phyloP scores from a whole-genome alignment of 73 alveolate genomes.

The Stentor roeselii region DNA sequence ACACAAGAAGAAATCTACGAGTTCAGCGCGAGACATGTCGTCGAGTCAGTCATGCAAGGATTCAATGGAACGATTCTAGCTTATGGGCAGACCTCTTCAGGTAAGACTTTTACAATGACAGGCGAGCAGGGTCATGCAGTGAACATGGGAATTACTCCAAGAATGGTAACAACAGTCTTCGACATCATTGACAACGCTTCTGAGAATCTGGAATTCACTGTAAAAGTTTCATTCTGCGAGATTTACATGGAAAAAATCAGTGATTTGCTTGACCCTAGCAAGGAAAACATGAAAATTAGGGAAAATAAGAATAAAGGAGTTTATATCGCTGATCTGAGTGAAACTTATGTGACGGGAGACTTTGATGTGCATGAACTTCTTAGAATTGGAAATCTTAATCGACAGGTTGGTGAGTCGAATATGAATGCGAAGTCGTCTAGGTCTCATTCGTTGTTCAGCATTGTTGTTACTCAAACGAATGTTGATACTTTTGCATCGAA shows the following conservation, averaged over 20 bases:
- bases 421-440: slow-evolving; percentile 95
- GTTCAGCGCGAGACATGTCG: slow-evolving; percentile 77
- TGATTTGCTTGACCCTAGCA: slow-evolving; percentile 89
- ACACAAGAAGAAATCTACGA: slow-evolving; percentile 53
- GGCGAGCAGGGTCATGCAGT: slow-evolving; percentile 49
- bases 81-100: slow-evolving; percentile 96
- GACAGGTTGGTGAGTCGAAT: slow-evolving; percentile 94
- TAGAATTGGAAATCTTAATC: slow-evolving; percentile 84
- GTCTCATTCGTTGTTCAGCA: slow-evolving; percentile 87
- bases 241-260: slow-evolving; percentile 84
- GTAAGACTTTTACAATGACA: slow-evolving; percentile 96
- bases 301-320: slow-evolving; percentile 93
- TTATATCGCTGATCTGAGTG: slow-evolving; percentile 91
- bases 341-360: slow-evolving; percentile 81
- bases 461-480: slow-evolving; percentile 83
- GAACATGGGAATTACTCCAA: slow-evolving; percentile 74
- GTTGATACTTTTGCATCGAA: slow-evolving; percentile 80
- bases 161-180: slow-evolving; percentile 81
- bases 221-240: slow-evolving; percentile 85
- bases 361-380: slow-evolving; percentile 90
- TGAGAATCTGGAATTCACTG: slow-evolving; percentile 68
- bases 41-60: slow-evolving; percentile 89
- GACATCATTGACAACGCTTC: slow-evolving; percentile 58
- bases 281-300: slow-evolving; percentile 77
- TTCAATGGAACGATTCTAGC: slow-evolving; percentile 94